Conservation (phyloP, 129 eudicot species). For the Dittrichia graveolens region DNA sequence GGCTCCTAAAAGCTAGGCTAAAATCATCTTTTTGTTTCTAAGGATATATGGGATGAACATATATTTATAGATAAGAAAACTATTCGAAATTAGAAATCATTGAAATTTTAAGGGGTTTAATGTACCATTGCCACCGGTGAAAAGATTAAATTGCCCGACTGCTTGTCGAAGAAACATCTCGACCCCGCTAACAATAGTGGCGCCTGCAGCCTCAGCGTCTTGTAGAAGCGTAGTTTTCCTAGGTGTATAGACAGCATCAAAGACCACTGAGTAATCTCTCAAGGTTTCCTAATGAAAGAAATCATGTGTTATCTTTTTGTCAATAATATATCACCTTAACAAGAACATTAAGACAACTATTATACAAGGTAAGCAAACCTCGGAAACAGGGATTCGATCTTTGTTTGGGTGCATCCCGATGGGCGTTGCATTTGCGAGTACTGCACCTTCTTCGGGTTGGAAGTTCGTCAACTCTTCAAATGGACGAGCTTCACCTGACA, state of each 20-base stretch:
- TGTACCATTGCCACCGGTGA: constrained; percentile 72
- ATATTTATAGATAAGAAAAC: background rate
- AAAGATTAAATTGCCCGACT: constrained; percentile 69
- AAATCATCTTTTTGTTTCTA: background rate
- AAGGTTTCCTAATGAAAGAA: constrained; percentile 46
- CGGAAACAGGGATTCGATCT: constrained; percentile 70
- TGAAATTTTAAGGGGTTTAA: constrained; percentile 1
- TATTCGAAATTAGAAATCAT: background rate
- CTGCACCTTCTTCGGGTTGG: constrained; percentile 70
- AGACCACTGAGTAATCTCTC: constrained; percentile 62
- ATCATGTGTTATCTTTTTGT: background rate
- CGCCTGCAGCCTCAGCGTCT: constrained; percentile 72
- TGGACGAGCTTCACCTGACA: constrained; percentile 62
- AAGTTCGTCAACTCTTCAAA: constrained; percentile 49
- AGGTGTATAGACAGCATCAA: constrained; percentile 85
- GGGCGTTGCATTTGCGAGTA: constrained; percentile 88
- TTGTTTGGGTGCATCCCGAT: constrained; percentile 82
- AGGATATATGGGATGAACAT: background rate
- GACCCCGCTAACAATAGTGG: constrained; percentile 73
- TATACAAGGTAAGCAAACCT: constrained; percentile 44
- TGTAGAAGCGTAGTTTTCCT: constrained; percentile 62
- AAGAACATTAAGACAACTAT: background rate
- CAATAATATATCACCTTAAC: background rate
- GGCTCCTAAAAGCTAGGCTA: too few species aligned
- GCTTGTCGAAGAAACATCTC: constrained; percentile 92